Evolutionary conservation across 176 grass and related monocot species (phyloP), one percentile per base, ranked within the genome.

Genomic region (Poa pratensis): DNA sequence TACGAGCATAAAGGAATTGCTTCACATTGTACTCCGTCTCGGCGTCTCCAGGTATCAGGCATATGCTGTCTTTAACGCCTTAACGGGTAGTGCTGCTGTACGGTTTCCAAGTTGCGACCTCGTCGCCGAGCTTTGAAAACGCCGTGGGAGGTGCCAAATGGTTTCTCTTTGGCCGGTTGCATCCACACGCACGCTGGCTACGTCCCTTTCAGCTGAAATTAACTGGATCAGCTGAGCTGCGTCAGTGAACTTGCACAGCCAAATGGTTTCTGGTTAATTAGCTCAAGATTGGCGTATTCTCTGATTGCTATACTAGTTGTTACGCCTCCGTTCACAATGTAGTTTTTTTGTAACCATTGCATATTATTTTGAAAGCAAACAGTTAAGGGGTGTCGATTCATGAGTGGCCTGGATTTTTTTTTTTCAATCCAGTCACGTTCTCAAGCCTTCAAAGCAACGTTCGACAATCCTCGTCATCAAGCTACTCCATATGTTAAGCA

Each of bases 131-230:
- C 61, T 51, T 52, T 67, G 78, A 67, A 32, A 80, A 51, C 20
- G 27, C 26, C 26, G 61, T 52, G 77, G 9, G 28, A 51, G 26
- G 42, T 9, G 42, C 59, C 78, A 80, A 51, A 80, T 80, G 78
- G 61, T 23, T 62, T 62, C 37, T 46, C 0, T 19, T 40, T 46
- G 57, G 23, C 60, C 9, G 20, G 27, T 18, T 28, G 39, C 19
- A 5, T 62, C 59, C 61, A n/a, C 61, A 67, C 43, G 10, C 42
- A 51, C 16, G 27, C 59, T 55, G 37, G 3, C 16, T 50, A 18
- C 45, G 42, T 50, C 60, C 78, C 19, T 61, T 42, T 60, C 78
- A 80, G 60, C 24, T 28, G 24, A 80, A 46, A 45, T 45, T 11
- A 79, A 50, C 13, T 30, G 23, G 59, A 15, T 27, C 59, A 80